Evolutionary conservation across 352 stramenopile species (phyloP).

Genomic region (Phytopythium helicoides): DNA sequence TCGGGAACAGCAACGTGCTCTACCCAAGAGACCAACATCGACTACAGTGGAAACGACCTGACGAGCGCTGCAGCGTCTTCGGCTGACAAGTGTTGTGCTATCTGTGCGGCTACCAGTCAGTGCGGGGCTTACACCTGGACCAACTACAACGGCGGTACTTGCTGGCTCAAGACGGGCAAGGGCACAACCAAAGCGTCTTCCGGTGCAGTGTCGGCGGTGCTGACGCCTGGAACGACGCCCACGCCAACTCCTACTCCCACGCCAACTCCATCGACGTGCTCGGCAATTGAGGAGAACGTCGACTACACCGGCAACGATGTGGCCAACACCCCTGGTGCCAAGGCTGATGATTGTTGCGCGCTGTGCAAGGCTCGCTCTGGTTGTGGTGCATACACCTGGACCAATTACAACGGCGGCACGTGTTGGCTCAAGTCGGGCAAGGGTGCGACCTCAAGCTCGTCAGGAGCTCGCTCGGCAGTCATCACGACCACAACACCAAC

Average conservation of each 20-base stretch:
- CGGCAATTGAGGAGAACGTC: conserved; percentile 22
- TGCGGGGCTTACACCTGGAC: conserved; percentile 54
- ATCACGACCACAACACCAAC: conserved; percentile 5
- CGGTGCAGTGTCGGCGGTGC: conserved; percentile 12
- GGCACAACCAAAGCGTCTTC: conserved; percentile 5
- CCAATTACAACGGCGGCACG: conserved; percentile 35
- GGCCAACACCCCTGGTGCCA: conserved; percentile 12
- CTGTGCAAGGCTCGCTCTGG: conserved; percentile 24
- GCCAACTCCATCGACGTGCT: conserved; percentile 11
- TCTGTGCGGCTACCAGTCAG: conserved; percentile 19
- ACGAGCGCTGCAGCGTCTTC: conserved; percentile 20
- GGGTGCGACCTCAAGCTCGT: conserved; percentile 10
- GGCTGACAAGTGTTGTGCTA: conserved; percentile 29
- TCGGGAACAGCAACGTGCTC: conserved; percentile 14
- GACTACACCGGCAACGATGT: conserved; percentile 32
- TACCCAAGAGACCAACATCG: conserved; percentile 23
- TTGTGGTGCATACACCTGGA: conserved; percentile 55
- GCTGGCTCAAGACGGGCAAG: conserved; percentile 51
- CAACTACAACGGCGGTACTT: conserved; percentile 47
- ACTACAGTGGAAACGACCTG: conserved; percentile 48
- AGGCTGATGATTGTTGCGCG: conserved; percentile 25
- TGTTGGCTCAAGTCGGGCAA: conserved; percentile 60
- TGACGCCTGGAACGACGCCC: conserved; percentile 7
- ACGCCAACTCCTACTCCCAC: conserved; percentile 8
- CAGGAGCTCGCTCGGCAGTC: conserved; percentile 13